Evolutionary conservation across 1,284 basidiomycete species (phyloP).

Genomic region (Boletus austroedulis): DNA sequence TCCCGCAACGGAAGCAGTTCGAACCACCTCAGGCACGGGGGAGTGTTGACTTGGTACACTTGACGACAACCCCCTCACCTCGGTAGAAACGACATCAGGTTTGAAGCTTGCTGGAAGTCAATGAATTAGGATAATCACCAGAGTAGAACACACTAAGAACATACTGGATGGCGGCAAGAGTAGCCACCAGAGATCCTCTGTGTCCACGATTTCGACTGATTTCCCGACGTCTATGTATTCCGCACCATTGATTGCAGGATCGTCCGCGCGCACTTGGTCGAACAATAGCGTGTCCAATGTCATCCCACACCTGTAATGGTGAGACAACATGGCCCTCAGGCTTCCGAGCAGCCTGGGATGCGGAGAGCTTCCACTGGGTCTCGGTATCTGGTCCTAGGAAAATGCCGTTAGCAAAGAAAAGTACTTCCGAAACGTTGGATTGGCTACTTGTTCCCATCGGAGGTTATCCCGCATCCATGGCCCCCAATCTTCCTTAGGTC

Average conservation of each 20-base stretch:
- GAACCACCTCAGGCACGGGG: too few relatives aligned
- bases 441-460: too few relatives aligned
- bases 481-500: background rate
- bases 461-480: background rate
- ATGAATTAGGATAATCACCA: too few relatives aligned
- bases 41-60: too few relatives aligned
- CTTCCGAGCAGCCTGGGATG: background rate
- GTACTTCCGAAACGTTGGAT: too few relatives aligned
- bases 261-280: background rate
- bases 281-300: background rate
- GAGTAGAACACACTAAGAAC: too few relatives aligned
- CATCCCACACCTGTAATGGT: background rate
- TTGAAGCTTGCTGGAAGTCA: too few relatives aligned
- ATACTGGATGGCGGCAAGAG: background rate
- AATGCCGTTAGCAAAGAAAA: too few relatives aligned
- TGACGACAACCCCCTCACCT: too few relatives aligned
- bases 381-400: background rate
- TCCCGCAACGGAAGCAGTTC: too few relatives aligned
- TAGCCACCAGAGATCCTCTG: background rate
- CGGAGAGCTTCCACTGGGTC: background rate
- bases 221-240: background rate
- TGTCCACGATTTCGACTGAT: background rate
- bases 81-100: too few relatives aligned
- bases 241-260: background rate
- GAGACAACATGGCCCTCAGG: background rate